Percentiles rank a stretch among this genome's conserved stretches.
Conservation (phyloP, 257 asterid species). For the Oldenlandia corymbosa region DNA sequence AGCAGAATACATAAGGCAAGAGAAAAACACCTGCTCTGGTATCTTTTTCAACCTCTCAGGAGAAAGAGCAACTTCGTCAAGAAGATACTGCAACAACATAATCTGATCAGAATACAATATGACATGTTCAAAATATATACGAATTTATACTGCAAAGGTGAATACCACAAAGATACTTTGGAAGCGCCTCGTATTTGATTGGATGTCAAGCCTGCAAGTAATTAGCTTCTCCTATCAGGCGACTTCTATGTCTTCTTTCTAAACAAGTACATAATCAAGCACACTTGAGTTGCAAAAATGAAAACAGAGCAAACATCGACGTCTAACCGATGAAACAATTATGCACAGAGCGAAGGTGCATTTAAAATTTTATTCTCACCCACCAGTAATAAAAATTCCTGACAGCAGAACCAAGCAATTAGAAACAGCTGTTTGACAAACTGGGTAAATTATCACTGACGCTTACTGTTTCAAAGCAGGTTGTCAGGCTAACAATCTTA, state of each 20-base stretch:
- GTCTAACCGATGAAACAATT: background rate
- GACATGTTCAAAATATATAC: background rate
- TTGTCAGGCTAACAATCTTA: background rate
- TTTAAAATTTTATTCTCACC: background rate
- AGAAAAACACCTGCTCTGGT: slow-evolving; percentile 63
- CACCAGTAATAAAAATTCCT: background rate
- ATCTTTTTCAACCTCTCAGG: slow-evolving; percentile 70
- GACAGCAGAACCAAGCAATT: background rate
- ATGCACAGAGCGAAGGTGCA: no score
- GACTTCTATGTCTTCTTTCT: background rate
- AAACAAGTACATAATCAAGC: background rate
- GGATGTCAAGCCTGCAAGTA: slow-evolving; percentile 84
- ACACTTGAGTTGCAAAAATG: background rate
- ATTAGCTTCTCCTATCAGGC: background rate
- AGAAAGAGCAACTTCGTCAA: slow-evolving; percentile 73
- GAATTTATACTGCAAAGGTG: background rate
- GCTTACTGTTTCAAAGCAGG: background rate
- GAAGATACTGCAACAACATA: slow-evolving; percentile 56
- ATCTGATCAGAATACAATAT: background rate
- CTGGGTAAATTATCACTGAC: background rate
- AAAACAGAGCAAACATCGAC: background rate
- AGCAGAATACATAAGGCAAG: slow-evolving; percentile 1
- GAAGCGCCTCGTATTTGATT: slow-evolving; percentile 79
- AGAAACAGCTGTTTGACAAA: background rate
- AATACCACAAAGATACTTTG: slow-evolving; percentile 79